phyloP scores from a whole-genome alignment of 768 basidiomycete species.

The Mycena albidolilacea region DNA sequence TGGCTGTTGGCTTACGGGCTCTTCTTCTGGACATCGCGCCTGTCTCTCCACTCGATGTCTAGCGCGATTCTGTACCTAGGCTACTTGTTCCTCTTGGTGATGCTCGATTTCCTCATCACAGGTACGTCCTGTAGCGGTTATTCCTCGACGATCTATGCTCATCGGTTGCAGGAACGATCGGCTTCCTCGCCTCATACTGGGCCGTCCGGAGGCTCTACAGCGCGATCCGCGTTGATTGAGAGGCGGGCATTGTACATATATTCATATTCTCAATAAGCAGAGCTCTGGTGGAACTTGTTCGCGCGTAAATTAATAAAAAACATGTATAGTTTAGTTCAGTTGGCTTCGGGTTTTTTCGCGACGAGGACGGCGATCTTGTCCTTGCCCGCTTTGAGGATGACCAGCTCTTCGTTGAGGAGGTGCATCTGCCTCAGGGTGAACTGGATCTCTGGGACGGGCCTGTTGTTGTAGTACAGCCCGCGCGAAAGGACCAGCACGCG shows the following conservation, averaged over 20 bases:
- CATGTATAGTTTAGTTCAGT: conserved; percentile 17
- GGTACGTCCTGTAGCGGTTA: conserved; percentile 62
- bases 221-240: conserved; percentile 82
- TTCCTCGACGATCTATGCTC: too few species aligned
- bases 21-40: conserved; percentile 89
- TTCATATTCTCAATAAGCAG: conserved; percentile 20
- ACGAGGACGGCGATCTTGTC: conserved; percentile 75
- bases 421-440: conserved; percentile 58
- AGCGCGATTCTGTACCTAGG: conserved; percentile 91
- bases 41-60: conserved; percentile 87
- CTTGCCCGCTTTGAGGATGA: conserved; percentile 82
- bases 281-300: conserved; percentile 6
- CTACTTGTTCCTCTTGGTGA: conserved; percentile 85
- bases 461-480: conserved; percentile 83
- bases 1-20: conserved; percentile 93
- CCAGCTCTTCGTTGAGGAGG: conserved; percentile 74
- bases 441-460: conserved; percentile 65
- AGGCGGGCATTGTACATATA: conserved; percentile 18
- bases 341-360: conserved; percentile 39
- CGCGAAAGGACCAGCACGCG: conserved; percentile 71
- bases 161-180: conserved; percentile 81
- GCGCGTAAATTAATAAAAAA: conserved; percentile 14
- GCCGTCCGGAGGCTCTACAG: conserved; percentile 88
- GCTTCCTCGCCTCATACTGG: conserved; percentile 93
- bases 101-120: conserved; percentile 91